These are phyloP conservation scores for Centella asiatica DNA, from an alignment of 129 eudicot genomes.

Conservation along the genomic window DNA sequence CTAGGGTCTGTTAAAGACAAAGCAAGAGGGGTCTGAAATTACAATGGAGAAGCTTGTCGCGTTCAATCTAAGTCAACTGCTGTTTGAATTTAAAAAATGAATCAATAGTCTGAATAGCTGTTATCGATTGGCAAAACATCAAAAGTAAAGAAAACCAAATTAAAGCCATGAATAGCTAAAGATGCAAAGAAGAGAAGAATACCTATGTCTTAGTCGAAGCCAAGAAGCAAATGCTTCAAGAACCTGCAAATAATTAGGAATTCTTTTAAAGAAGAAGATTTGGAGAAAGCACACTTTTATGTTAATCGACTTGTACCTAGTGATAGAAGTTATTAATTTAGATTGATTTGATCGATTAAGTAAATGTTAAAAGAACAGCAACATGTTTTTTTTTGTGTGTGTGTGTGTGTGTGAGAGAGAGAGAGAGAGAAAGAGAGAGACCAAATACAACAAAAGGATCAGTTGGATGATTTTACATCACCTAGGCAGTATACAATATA, in stretches of 20 bases:
- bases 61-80: too few relatives aligned
- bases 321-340: background rate
- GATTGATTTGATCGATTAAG: too few relatives aligned
- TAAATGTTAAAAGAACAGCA: too few relatives aligned
- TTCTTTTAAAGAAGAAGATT: constrained; percentile 6
- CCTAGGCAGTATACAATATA: too few relatives aligned
- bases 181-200: background rate
- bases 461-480: background rate
- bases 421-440: background rate
- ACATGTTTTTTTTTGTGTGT: too few relatives aligned
- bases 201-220: constrained; percentile 98
- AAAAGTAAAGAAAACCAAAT: background rate
- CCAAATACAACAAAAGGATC: background rate
- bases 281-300: constrained; percentile 6
- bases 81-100: background rate
- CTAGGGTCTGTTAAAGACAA: too few relatives aligned
- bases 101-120: background rate
- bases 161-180: background rate
- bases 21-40: too few relatives aligned
- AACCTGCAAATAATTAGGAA: constrained; percentile 52
- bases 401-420: too few relatives aligned
- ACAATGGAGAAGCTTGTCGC: too few relatives aligned
- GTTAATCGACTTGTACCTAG: background rate
- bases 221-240: constrained; percentile 99
- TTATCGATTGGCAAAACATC: background rate